Percentiles rank a stretch among this genome's conserved stretches.
phyloP scores from a whole-genome alignment of 2,329 filamentous ascomycete genomes.

The Chaetothyriales sp. region DNA sequence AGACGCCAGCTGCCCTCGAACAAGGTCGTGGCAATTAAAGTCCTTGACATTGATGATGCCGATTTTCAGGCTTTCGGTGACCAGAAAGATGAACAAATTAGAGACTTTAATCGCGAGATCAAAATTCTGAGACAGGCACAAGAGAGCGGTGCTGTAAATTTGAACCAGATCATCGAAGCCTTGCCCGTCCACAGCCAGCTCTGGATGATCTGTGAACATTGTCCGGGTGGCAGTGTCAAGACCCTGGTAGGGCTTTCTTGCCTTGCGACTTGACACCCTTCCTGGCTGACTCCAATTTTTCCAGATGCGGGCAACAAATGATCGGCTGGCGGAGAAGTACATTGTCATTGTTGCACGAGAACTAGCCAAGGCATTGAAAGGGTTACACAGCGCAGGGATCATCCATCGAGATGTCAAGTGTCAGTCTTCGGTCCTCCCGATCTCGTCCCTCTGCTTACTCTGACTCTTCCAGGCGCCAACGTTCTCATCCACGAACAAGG shows the following conservation, averaged over 20 bases:
- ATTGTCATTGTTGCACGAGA: constrained; percentile 53
- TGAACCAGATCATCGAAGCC: constrained; percentile 52
- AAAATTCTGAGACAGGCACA: constrained; percentile 49
- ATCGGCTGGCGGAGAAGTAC: constrained; percentile 44
- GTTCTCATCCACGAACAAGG: constrained; percentile 52
- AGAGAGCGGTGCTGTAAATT: constrained; percentile 47
- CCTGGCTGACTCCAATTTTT: not conserved
- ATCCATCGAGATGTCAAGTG: constrained; percentile 54
- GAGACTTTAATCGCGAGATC: constrained; percentile 48
- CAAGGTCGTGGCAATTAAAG: constrained; percentile 38
- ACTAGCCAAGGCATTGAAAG: constrained; percentile 47
- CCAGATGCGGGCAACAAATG: constrained; percentile 36
- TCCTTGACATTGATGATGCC: constrained; percentile 36
- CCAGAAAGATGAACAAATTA: constrained; percentile 35
- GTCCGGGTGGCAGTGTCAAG: constrained; percentile 51
- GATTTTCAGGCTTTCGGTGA: constrained; percentile 36
- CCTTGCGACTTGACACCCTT: not conserved
- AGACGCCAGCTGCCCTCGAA: constrained; percentile 26
- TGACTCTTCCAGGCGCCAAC: constrained; percentile 38
- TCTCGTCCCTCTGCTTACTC: not conserved
- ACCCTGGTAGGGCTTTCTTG: constrained; percentile 40
- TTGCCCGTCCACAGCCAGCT: constrained; percentile 51
- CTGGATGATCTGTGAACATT: constrained; percentile 55
- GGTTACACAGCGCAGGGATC: constrained; percentile 51
- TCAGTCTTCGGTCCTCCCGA: constrained; percentile 18